Evolutionary conservation across 768 basidiomycete genomes (phyloP), one percentile per base, ranked within the genome.

Genomic region (Xerocomellus dryophilus): DNA sequence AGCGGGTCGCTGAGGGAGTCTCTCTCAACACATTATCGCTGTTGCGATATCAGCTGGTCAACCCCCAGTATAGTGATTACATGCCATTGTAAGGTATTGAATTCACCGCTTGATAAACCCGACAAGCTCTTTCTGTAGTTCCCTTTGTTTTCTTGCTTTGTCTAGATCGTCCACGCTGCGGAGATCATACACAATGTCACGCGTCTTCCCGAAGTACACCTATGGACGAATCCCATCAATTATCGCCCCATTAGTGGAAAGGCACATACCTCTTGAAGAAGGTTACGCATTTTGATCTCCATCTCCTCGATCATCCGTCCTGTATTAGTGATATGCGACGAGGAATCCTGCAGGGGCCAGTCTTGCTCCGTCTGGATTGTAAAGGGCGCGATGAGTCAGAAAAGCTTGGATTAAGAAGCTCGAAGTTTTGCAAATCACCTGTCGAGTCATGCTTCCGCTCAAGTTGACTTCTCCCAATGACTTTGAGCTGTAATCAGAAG

Each of bases 251-350:
- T 45, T 7, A 46, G 43, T 34, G 18, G 23, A 56, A 51, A 47
- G 29, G 53, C 23, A 38, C 74, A 43, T 54, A 84, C 91, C 77
- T 94, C 92, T 71, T 93, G 90, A 44, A 99, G 77, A 51, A 93
- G 75, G 71, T 97, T 97, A 36, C 97, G 82, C 93, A 98, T 94
- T 76, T 98, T 98, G 70, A 95, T 93, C 73, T 99, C 97, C 92
- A 96, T 95, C 59, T 98, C 97, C 71, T 99, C 97, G 58, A 99
- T 86, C 86, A 98, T 88, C 60, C 81, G 82, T 5, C 97, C 97
- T n/a, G 88, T 86, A 71, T 98, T 98, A 40, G 84, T 81, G 54
- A 99, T 88, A 72, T 99, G 97, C 39, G 90, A 87, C 20, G 86
- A 81, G 39, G 80, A 68, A 61, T 90, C 90, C 34, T 89, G 85